Evolutionary conservation across 148 eudicot genomes (phyloP), one percentile per base, ranked within the genome.

Genomic region (Diospyros lotus): DNA sequence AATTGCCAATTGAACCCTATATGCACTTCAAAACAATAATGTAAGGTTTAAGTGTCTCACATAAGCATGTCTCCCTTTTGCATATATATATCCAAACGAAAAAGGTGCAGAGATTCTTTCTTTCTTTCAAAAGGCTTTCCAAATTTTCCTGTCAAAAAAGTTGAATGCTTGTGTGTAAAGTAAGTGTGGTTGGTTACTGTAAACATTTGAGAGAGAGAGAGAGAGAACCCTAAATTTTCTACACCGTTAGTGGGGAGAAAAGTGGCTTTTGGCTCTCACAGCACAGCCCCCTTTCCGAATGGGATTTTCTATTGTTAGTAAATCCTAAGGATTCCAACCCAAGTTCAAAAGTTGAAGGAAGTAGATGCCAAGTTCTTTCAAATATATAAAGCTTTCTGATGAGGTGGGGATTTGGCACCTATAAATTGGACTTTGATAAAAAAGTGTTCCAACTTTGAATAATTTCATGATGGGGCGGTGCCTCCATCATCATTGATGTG

Each of bases 151-250:
- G 48, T 38, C 39, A 48, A 18, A 73, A 88, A 88, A 84, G 80
- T 75, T 79, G 80, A 74, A 84, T 82, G 88, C 92, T 86, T 86
- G 73, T 79, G 82, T 73, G 83, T 76, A 86, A 86, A 89, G 89
- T 69, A 62, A 69, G 40, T 51, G 45, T 56, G 78, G 68, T 78
- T 75, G 67, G 71, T 28, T 28, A 28, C 28, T 75, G 73, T 77
- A 71, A 70, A 56, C 67, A 64, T 28, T 28, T 28, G 28, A 28
- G 28, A 28, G 28, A 28, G 28, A 28, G 28, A 28, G 28, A 28
- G 28, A 28, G 28, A 28, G 28, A 82, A 78, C 80, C 73, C 66
- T 71, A 72, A 71, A 61, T 64, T 81, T 73, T 71, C 81, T 71
- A 80, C 82, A 81, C 78, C 65, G 78, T 78, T 80, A 83, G 87